A percentile compares a stretch with the other conserved stretches of the same genome.
These are phyloP conservation scores for Sporothrix euskadiensis DNA, from an alignment of 2,329 filamentous ascomycete species.

Conservation along the genomic window DNA sequence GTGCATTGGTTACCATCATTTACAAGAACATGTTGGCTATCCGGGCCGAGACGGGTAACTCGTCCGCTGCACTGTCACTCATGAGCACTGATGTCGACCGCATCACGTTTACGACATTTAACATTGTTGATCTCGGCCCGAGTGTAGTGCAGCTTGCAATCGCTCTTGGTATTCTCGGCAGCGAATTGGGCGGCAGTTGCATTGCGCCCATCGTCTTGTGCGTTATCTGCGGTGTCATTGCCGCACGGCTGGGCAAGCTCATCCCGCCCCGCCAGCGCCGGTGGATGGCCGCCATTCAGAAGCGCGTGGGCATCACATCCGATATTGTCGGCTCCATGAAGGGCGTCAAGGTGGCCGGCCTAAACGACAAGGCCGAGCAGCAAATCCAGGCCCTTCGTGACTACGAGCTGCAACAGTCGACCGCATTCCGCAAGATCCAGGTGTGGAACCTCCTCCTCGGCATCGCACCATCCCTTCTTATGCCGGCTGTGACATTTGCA, in stretches of 20 bases:
- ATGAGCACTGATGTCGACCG: constrained; percentile 32
- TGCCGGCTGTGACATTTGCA: constrained; percentile 30
- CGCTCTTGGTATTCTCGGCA: constrained; percentile 28
- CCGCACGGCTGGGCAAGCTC: constrained; percentile 24
- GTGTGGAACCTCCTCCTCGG: constrained; percentile 24
- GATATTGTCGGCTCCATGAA: constrained; percentile 53
- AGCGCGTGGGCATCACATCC: constrained; percentile 50
- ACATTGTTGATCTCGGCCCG: constrained; percentile 28
- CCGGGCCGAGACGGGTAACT: constrained; percentile 29
- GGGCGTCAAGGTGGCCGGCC: constrained; percentile 52
- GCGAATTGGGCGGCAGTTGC: constrained; percentile 27
- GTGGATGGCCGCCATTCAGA: constrained; percentile 54
- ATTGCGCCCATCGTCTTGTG: constrained; percentile 27
- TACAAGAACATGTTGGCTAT: constrained; percentile 31
- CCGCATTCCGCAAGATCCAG: constrained; percentile 26
- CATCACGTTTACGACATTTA: constrained; percentile 28
- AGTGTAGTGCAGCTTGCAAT: constrained; percentile 27
- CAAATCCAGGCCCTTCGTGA: constrained; percentile 28
- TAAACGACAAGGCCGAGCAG: constrained; percentile 44
- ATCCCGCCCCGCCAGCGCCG: constrained; percentile 26
- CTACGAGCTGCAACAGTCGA: constrained; percentile 29
- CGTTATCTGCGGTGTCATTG: constrained; percentile 18
- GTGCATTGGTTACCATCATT: constrained; percentile 28
- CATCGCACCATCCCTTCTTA: constrained; percentile 24
- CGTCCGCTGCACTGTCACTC: constrained; percentile 28